Evolutionary conservation across 495 filamentous ascomycete species (phyloP), one percentile per base, ranked within the genome.

Genomic region (Trichoderma reesei): DNA sequence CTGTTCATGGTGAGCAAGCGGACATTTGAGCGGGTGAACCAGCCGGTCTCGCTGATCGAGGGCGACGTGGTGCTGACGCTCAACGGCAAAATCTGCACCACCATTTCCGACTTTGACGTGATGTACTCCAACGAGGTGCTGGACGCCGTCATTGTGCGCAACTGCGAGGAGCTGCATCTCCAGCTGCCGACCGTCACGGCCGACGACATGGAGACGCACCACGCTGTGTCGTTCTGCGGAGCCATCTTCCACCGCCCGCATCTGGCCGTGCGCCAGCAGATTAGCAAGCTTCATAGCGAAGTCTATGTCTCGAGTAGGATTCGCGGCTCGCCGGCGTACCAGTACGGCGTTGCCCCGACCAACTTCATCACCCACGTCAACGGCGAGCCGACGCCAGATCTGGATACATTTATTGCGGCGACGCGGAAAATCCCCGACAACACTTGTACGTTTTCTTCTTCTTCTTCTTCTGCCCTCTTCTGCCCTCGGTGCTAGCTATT

Each of bases 301-400:
- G 86, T 98, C n/a, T 99, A 99, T 72, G 91, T 99, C 34, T 92
- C 88, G 69, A 91, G 90, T 1, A 77, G 91, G 66, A 88, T 89
- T 56, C 73, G 92, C 51, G 94, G 94, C 34, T 91, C 88, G 0
- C 94, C 94, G 0, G 85, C 94, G 0, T 96, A 92, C 71, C 90
- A 94, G 73, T 98, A 97, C 72, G 90, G 90, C 9, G 83, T 99
- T 38, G 89, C 91, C 7, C 92, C 92, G 0, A 99, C 94, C 10
- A 99, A 97, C 74, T 99, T 99, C 79, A 88, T 99, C 70, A 92
- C 92, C 1, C 90, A 90, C 44, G 92, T 99, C 69, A 98, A 99
- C 72, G 91, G 90, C 63, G 82, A 88, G 42, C 80, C 86, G 13
- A 98, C 94, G 6, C 86, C 84, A 8, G 87, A 94, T 72, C 78